Percentiles rank a stretch among this genome's conserved stretches.
These are phyloP conservation scores for Penicillium egyptiacum DNA, from an alignment of 495 filamentous ascomycete species.

Conservation along the genomic window DNA sequence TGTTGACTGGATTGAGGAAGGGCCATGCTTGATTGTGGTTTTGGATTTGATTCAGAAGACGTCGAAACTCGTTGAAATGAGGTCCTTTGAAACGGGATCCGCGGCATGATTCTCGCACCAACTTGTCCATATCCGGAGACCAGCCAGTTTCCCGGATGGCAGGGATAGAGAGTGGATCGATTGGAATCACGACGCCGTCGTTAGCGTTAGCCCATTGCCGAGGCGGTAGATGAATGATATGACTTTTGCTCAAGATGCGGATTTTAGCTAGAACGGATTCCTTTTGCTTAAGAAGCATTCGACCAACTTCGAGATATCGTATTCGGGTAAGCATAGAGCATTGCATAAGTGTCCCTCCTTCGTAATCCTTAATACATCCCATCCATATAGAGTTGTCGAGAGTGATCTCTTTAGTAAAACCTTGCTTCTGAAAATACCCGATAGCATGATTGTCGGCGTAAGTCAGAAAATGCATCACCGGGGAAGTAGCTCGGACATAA, in stretches of 20 bases:
- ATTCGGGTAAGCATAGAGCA: conserved; percentile 95
- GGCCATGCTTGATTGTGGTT: conserved; percentile 92
- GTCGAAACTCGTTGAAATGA: conserved; percentile 91
- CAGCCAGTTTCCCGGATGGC: conserved; percentile 89
- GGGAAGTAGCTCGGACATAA: conserved; percentile 94
- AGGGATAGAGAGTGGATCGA: conserved; percentile 78
- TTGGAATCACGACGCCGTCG: conserved; percentile 48
- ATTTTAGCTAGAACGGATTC: conserved; percentile 93
- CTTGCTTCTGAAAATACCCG: conserved; percentile 99
- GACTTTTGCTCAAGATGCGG: conserved; percentile 80
- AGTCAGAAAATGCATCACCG: conserved; percentile 97
- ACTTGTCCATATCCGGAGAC: conserved; percentile 95
- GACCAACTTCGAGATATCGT: conserved; percentile 88
- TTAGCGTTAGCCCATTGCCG: conserved; percentile 70
- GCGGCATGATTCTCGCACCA: conserved; percentile 90
- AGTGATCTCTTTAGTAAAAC: conserved; percentile 97
- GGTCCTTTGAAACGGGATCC: conserved; percentile 53
- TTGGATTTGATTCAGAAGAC: conserved; percentile 92
- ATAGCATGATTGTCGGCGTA: conserved; percentile 99
- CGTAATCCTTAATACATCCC: conserved; percentile 99
- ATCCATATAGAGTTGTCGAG: conserved; percentile 93
- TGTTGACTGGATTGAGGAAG: conserved; percentile 89
- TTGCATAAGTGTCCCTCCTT: conserved; percentile 99
- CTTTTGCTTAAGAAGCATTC: conserved; percentile 97
- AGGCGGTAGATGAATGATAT: conserved; percentile 82